A percentile compares a stretch with the other conserved stretches of the same genome.
Evolutionary conservation across 2,329 filamentous ascomycete genomes (phyloP).

Genomic region (Parascedosporium putredinis): DNA sequence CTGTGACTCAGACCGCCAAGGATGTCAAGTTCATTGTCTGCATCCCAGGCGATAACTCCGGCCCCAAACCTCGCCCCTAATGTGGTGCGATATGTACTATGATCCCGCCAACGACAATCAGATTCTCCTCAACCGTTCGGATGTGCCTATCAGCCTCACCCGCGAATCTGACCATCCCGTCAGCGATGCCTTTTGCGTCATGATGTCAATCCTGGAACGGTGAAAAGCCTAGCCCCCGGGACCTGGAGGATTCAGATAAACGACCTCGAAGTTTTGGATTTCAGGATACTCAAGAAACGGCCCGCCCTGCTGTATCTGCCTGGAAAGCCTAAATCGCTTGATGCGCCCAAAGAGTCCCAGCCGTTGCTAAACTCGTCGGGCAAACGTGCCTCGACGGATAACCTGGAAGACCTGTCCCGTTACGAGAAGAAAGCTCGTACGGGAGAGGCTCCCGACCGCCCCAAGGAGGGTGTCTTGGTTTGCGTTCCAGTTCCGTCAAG

Average conservation of each 20-base stretch:
- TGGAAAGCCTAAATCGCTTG: slow-evolving; percentile 14
- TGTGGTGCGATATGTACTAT: slow-evolving; percentile 53
- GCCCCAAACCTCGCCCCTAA: slow-evolving; percentile 23
- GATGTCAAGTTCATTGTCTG: slow-evolving; percentile 51
- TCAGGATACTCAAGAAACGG: slow-evolving; percentile 46
- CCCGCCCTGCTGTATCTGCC: slow-evolving; percentile 28
- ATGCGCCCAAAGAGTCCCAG: slow-evolving; percentile 21
- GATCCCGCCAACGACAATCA: slow-evolving; percentile 48
- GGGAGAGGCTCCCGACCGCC: not conserved
- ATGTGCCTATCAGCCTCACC: slow-evolving; percentile 39
- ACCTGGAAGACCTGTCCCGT: slow-evolving; percentile 2
- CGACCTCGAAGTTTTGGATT: slow-evolving; percentile 42
- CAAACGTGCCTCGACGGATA: slow-evolving; percentile 34
- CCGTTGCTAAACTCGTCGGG: slow-evolving; percentile 32
- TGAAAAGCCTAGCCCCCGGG: slow-evolving; percentile 39
- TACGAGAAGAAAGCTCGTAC: slow-evolving; percentile 7
- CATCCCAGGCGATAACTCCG: slow-evolving; percentile 33
- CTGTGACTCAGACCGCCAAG: slow-evolving; percentile 48
- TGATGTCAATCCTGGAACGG: slow-evolving; percentile 29
- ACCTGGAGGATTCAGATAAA: slow-evolving; percentile 46
- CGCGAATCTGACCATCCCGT: slow-evolving; percentile 1
- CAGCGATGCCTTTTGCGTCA: not conserved
- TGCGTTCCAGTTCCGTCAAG: not conserved
- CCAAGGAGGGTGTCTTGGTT: slow-evolving; percentile 11
- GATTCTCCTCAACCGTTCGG: slow-evolving; percentile 45